Evolutionary conservation across 345 rosid species (phyloP).

Genomic region (Erysimum cheiranthoides): DNA sequence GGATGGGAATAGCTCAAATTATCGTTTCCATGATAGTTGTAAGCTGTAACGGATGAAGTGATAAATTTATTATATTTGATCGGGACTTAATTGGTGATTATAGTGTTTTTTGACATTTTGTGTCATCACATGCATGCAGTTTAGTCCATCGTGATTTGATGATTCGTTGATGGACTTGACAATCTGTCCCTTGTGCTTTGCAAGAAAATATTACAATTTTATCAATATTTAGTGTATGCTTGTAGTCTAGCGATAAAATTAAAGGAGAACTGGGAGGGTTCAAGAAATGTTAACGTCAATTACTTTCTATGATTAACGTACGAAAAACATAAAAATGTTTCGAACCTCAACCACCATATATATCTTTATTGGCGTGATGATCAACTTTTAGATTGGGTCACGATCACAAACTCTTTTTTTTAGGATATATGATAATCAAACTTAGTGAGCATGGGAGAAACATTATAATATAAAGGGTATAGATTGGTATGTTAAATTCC

Average conservation of each 20-base stretch:
- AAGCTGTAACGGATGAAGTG: too few species aligned
- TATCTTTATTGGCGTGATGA: conserved; percentile 39
- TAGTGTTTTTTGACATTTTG: neutral
- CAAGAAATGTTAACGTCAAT: conserved; percentile 14
- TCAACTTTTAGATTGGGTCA: conserved; percentile 43
- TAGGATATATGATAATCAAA: conserved; percentile 27
- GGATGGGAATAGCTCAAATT: too few species aligned
- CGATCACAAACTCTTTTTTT: conserved; percentile 24
- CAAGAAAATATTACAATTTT: neutral
- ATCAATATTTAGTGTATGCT: neutral
- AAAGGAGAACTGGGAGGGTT: neutral
- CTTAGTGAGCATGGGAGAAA: conserved; percentile 28
- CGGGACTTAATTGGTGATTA: too few species aligned
- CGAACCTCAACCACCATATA: neutral
- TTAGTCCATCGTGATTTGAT: neutral
- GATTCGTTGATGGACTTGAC: neutral
- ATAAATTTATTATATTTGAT: too few species aligned
- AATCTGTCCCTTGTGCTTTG: neutral
- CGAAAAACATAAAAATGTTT: neutral
- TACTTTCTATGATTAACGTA: conserved; percentile 27
- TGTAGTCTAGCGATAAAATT: neutral
- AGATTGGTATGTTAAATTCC: conserved; percentile 12
- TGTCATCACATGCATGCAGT: neutral
- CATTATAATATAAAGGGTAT: conserved; percentile 12
- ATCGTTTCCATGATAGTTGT: too few species aligned